Evolutionary conservation across 2,329 filamentous ascomycete genomes (phyloP), one percentile per base, ranked within the genome.

Genomic region (Phialemoniopsis sp.): DNA sequence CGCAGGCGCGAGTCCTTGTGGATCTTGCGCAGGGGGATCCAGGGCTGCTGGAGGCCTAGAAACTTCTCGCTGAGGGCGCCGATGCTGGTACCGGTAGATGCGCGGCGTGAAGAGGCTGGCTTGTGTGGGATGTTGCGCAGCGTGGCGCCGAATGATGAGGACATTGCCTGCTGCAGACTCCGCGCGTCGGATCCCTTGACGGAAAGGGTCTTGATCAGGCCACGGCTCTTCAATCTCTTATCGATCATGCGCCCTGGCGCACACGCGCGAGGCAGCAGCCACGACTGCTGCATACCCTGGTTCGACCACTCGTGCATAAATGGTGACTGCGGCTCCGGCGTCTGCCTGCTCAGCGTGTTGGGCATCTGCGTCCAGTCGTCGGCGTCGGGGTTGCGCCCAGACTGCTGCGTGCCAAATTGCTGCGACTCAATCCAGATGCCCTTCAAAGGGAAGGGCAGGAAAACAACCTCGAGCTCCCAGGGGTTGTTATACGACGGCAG

Each of bases 21-120:
- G 3, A 88, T 66, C 57, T 90, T 90, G 37, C 86, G 78, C 14
- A 91, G 66, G 5, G 87, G 87, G n/a, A 90, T 73, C 74, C 85
- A 88, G 0, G 76, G 62, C 32, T 84, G 80, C 39, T 76, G 72
- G 14, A 90, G 67, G 6, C 81, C 86, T 15, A 82, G 64, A 38
- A 73, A 80, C 31, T 66, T 66, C 5, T 62, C 50, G 10, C 64
- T 53, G 41, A 40, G 4, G 9, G 51, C 52, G 21, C 21, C 21
- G 21, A 26, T 26, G 21, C 21, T 10, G 21, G n/a, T n/a, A n/a
- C 21, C 21, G 6, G 21, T 26, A 4, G 55, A 56, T 8, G 54
- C 50, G n/a, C 58, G 55, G 44, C 53, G 46, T 14, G 54, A 49
- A 16, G 55, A 54, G 33, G 50, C 61, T 29, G 52, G 66, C 21